Percentiles rank a stretch among this genome's conserved stretches.
These are phyloP conservation scores for Diaporthe aspalathi DNA, from an alignment of 2,329 filamentous ascomycete genomes.

Conservation along the genomic window DNA sequence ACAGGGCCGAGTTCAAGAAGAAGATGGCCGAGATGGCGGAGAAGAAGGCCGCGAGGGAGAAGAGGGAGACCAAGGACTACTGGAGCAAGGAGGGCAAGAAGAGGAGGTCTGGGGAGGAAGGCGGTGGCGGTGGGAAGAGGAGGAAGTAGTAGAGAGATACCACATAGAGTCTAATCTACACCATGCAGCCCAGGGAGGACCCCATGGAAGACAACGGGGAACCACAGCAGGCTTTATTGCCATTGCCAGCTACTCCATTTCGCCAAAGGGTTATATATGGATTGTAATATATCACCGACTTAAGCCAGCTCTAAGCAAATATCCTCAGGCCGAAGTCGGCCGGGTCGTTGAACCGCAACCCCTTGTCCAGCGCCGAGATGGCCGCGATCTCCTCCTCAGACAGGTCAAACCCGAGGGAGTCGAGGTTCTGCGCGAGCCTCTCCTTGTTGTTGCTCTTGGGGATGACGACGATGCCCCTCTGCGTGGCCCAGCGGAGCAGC, in stretches of 20 bases:
- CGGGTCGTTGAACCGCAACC: slow-evolving; percentile 82
- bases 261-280: no score
- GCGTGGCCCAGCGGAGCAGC: slow-evolving; percentile 89
- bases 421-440: slow-evolving; percentile 73
- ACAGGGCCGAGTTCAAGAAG: slow-evolving; percentile 81
- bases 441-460: slow-evolving; percentile 74
- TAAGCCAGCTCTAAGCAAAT: slow-evolving; percentile 12
- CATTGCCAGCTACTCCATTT: no score
- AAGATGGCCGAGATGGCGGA: slow-evolving; percentile 85
- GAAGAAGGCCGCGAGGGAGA: slow-evolving; percentile 88
- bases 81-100: slow-evolving; percentile 91
- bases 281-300: neutral
- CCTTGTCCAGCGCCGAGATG: slow-evolving; percentile 73
- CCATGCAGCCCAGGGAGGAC: neutral
- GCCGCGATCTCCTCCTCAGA: slow-evolving; percentile 72
- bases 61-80: slow-evolving; percentile 90
- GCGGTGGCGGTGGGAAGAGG: slow-evolving; percentile 53
- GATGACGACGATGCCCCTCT: slow-evolving; percentile 83
- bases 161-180: neutral
- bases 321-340: slow-evolving; percentile 44
- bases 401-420: slow-evolving; percentile 74
- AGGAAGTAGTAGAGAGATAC: slow-evolving; percentile 46
- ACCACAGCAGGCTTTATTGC: neutral
- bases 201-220: neutral
- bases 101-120: slow-evolving; percentile 58